Base-by-base conservation (phyloP, 2,329 filamentous ascomycete species). In the Diaporthe destruens region DNA sequence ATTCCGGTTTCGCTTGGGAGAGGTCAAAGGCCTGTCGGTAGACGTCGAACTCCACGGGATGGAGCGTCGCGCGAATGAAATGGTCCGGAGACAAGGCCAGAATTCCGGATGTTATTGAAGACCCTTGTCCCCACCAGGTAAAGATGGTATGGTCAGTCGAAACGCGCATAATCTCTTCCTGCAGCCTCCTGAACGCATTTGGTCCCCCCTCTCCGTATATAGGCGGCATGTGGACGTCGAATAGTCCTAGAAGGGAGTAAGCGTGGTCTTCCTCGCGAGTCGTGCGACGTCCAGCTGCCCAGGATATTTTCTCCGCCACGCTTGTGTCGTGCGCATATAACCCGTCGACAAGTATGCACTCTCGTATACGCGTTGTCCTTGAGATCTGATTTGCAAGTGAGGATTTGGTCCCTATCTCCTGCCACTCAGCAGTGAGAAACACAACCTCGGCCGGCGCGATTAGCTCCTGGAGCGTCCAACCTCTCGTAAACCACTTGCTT, bases 181-280 rank as follows among this genome's bases (percentile, higher is more conserved):
- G 66, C 20, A 69, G 34, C 29, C 66, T 54, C 23, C 49, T 55
- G 51, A 69, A 69, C 5, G 66, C 66, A 25, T n/a, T 69, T 2
- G 61, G 36, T 12, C 53, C 66, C 16, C 66, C 66, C 47, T 69
- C 66, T 8, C 66, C 76, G 81, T 44, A 75, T n/a, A 34, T 76
- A 73, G 69, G 55, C 7, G 49, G 14, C 39, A 76, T 75, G 8
- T 69, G 66, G 36, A 69, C 66, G 14, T 54, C 66, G 9, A 69
- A 69, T 8, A 69, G 66, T 12, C 66, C 66, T n/a, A 69, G 49
- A 12, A 69, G 66, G 14, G 49, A 42, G 49, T 69, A 69, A 1
- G 66, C 66, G 6, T 32, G 66, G 51, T 69, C 66, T 34, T 69
- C 66, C 16, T 54, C 49, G 9, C 53, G 49, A 3, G 66, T 56